Base-by-base conservation (phyloP, 495 filamentous ascomycete species). In the Immersiella caudata region DNA sequence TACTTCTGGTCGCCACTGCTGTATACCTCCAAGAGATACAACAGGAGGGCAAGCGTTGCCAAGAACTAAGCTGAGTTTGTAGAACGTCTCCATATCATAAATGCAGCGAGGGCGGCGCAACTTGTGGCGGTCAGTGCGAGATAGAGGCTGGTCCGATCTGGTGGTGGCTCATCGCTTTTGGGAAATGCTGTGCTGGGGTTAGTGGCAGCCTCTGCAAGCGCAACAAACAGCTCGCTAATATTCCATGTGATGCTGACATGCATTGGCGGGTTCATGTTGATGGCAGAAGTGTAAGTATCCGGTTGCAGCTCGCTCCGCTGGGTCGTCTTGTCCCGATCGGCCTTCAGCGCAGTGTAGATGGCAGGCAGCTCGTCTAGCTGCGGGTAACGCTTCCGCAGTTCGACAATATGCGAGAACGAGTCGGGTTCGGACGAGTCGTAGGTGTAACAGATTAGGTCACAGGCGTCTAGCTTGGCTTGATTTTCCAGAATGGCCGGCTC, bases 351-450 rank as follows among this genome's bases (percentile, higher is more conserved):
- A 20, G 93, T 89, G 75, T 95, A 99, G 9, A 99, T 86, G 25
- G 92, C 89, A 0, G 95, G 96, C 20, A 98, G 81, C 36, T 92
- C 89, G 69, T 97, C 91, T 12, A 99, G 83, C 60, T 95, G 89
- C 0, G 92, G 89, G 68, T 93, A 90, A 65, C 89, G 79, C 69
- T 88, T 83, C 52, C 93, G 87, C 25, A 98, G 85, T 25, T 90
- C 86, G 35, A 93, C 89, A 49, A 99, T 93, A 73, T 97, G 94
- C 0, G 90, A 85, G 78, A 97, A 99, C 11, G 92, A 96, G 73
- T 97, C 93, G 0, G 96, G 93, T 64, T 98, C 93, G 1, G 92
- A 93, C 5, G 94, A 97, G 78, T 99, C 95, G 79, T 98, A 99
- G 3, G 93, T 90, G 79, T 97, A 99, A 72, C 93, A 95, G 29